phyloP scores from a whole-genome alignment of 1,284 basidiomycete genomes.

The Ceratobasidium sp. region DNA sequence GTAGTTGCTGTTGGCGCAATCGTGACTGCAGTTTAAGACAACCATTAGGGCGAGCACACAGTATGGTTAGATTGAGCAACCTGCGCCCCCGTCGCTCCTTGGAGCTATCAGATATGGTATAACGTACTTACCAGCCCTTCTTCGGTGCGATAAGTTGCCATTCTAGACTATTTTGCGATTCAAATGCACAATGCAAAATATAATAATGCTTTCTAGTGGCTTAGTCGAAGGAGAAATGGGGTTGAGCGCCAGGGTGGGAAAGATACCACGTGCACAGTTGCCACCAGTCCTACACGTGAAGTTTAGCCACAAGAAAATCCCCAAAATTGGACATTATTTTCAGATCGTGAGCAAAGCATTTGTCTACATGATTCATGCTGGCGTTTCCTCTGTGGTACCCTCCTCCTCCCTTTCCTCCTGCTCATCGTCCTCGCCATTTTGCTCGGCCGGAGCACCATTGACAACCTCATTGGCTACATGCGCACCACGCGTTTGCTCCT shows the following conservation, averaged over 20 bases:
- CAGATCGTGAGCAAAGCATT: not conserved
- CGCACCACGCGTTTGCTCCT: constrained; percentile 53
- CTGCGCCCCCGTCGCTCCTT: constrained; percentile 24
- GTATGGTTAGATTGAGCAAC: not conserved
- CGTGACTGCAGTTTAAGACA: constrained; percentile 12
- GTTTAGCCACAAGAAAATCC: not conserved
- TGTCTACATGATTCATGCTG: constrained; percentile 14
- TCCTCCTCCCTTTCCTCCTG: constrained; percentile 13
- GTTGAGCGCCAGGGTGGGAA: not conserved
- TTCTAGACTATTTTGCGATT: too few species aligned
- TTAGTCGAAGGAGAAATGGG: too few species aligned
- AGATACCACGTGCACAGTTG: constrained; percentile 3
- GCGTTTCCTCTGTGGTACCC: constrained; percentile 15
- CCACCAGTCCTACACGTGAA: not conserved
- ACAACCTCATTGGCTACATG: constrained; percentile 42
- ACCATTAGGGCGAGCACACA: not conserved
- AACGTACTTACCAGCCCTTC: constrained; percentile 23
- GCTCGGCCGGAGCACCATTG: constrained; percentile 42
- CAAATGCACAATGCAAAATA: too few species aligned
- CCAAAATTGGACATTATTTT: constrained; percentile 4
- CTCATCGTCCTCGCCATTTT: constrained; percentile 41
- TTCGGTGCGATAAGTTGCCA: constrained; percentile 33
- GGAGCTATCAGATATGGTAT: not conserved
- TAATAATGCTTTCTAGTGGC: too few species aligned
- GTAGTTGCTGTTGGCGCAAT: constrained; percentile 29